Conservation (phyloP, 2,329 filamentous ascomycete species). For the Laburnicola sp. region DNA sequence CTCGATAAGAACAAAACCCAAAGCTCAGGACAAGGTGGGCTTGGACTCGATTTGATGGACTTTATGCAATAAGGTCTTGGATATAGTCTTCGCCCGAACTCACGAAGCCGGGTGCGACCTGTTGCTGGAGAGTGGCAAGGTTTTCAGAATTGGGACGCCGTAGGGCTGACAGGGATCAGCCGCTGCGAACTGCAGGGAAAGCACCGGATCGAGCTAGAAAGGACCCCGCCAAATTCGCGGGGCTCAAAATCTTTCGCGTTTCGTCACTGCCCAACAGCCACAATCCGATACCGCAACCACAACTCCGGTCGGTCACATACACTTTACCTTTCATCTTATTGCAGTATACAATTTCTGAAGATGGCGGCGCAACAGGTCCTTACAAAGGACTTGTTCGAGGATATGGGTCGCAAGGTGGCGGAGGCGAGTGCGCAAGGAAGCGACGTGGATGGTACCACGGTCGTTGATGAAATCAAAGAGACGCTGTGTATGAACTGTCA, state of each 20-base stretch:
- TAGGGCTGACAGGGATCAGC: slow-evolving; percentile 32
- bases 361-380: slow-evolving; percentile 44
- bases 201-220: slow-evolving; percentile 22
- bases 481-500: slow-evolving; percentile 60
- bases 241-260: slow-evolving; percentile 37
- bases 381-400: slow-evolving; percentile 55
- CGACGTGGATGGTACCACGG: slow-evolving; percentile 47
- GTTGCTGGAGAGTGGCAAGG: neutral
- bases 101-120: too few relatives aligned
- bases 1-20: slow-evolving; percentile 52
- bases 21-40: slow-evolving; percentile 36
- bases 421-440: slow-evolving; percentile 42
- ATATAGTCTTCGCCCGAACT: too few relatives aligned
- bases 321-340: neutral
- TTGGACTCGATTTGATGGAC: slow-evolving; percentile 57
- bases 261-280: slow-evolving; percentile 27
- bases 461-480: slow-evolving; percentile 56
- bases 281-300: slow-evolving; percentile 11
- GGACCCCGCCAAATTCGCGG: slow-evolving; percentile 33
- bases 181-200: slow-evolving; percentile 17
- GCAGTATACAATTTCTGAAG: slow-evolving; percentile 7
- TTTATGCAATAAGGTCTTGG: slow-evolving; percentile 50
- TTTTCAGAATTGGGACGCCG: neutral
- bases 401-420: slow-evolving; percentile 55
- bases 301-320: slow-evolving; percentile 2